Conservation (phyloP, 139 green algal species). For the Pycnococcus provasolii region DNA sequence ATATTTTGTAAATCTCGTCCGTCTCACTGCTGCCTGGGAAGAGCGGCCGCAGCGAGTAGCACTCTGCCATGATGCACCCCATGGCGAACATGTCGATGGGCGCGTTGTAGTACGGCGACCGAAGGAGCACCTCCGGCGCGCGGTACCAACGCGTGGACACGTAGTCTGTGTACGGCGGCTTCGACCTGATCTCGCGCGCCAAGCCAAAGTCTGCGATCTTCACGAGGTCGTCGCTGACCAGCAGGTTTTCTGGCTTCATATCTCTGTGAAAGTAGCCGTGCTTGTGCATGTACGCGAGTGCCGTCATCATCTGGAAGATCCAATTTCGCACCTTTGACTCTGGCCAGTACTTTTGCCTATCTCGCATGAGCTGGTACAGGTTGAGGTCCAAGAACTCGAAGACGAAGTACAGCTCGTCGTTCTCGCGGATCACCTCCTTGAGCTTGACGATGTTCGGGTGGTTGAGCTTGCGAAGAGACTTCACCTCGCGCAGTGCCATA, state of each 20-base stretch:
- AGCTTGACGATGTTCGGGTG: constrained; percentile 88
- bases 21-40: constrained; percentile 71
- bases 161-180: constrained; percentile 88
- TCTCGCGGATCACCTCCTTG: constrained; percentile 91
- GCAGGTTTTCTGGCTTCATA: constrained; percentile 93
- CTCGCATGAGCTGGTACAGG: constrained; percentile 90
- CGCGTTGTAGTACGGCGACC: constrained; percentile 65
- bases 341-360: constrained; percentile 62
- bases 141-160: constrained; percentile 78
- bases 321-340: constrained; percentile 70
- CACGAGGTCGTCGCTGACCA: constrained; percentile 66
- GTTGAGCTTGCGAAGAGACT: constrained; percentile 78
- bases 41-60: constrained; percentile 83
- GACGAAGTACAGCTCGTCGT: constrained; percentile 91
- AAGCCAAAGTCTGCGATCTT: constrained; percentile 97
- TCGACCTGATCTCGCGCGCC: constrained; percentile 68
- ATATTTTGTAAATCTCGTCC: constrained; percentile 92
- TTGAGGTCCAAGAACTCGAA: constrained; percentile 92
- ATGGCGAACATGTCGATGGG: constrained; percentile 84
- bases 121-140: constrained; percentile 76
- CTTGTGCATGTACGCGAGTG: constrained; percentile 86
- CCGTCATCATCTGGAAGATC: constrained; percentile 75
- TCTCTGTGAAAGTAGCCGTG: constrained; percentile 91
- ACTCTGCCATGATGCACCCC: constrained; percentile 88
- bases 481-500: constrained; percentile 76